phyloP scores from a whole-genome alignment of 305 asterid genomes.

The Euphrasia arctica region DNA sequence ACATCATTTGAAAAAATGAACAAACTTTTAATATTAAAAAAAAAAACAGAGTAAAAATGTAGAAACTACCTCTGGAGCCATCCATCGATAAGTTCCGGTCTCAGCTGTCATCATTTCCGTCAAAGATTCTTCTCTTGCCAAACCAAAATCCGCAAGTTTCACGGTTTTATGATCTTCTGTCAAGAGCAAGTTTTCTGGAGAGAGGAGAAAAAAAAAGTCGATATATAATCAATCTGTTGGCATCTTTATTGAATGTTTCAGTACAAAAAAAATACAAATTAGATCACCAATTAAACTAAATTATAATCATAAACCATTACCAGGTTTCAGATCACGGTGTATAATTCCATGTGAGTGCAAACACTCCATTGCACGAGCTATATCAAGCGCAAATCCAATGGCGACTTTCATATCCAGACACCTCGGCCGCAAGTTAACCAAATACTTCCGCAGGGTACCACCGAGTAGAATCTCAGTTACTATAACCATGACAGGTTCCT shows the following conservation, averaged over 20 bases:
- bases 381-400: slow-evolving; percentile 51
- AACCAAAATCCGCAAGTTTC: slow-evolving; percentile 94
- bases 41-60: not conserved
- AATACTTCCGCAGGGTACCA: slow-evolving; percentile 53
- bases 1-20: not conserved
- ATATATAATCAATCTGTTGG: not conserved
- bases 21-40: not conserved
- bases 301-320: too few relatives aligned
- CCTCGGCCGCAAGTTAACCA: slow-evolving; percentile 46
- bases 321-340: slow-evolving; percentile 62
- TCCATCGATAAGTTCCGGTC: slow-evolving; percentile 99
- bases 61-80: slow-evolving; percentile 91
- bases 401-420: slow-evolving; percentile 45
- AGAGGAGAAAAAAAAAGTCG: slow-evolving; percentile 12
- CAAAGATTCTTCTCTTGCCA: slow-evolving; percentile 96
- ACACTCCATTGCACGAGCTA: slow-evolving; percentile 67
- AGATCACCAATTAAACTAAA: not conserved
- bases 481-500: slow-evolving; percentile 58
- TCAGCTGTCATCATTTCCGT: slow-evolving; percentile 99
- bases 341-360: slow-evolving; percentile 61
- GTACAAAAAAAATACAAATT: not conserved
- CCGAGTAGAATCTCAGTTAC: slow-evolving; percentile 62
- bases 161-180: slow-evolving; percentile 83
- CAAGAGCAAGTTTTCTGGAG: slow-evolving; percentile 87
- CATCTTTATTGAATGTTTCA: not conserved